These are phyloP conservation scores for Barnettozyma botsteinii DNA, from an alignment of 805 yeast species.

Conservation along the genomic window DNA sequence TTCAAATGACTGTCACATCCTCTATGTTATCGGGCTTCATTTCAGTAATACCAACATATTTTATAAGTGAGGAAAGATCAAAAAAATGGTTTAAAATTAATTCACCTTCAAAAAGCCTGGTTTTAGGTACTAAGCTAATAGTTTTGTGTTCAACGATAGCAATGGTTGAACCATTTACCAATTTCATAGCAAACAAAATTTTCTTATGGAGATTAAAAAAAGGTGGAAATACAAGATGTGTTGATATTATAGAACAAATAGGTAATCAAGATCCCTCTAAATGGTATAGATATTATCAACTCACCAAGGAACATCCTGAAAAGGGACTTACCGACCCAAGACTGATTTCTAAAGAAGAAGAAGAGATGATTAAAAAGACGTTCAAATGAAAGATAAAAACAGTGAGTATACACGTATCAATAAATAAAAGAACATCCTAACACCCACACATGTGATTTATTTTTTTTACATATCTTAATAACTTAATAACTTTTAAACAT, in stretches of 20 bases:
- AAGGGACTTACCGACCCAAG: background rate
- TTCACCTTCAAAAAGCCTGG: background rate
- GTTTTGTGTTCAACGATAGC: background rate
- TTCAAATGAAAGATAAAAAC: no score
- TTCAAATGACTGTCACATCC: background rate
- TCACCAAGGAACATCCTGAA: background rate
- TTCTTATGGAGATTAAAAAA: background rate
- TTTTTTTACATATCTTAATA: no score
- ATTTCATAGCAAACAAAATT: background rate
- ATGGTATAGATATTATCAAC: background rate
- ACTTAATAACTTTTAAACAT: no score
- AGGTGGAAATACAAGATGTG: background rate
- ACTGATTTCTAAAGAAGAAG: background rate
- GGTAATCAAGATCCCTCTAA: background rate
- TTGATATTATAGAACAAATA: background rate
- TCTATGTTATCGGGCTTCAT: background rate
- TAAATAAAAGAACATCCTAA: no score
- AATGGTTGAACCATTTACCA: background rate
- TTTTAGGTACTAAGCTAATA: background rate
- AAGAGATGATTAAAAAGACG: background rate
- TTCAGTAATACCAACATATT: background rate
- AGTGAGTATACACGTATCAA: no score
- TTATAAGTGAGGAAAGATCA: background rate
- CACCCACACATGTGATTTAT: no score
- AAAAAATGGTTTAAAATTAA: background rate